Evolutionary conservation across 805 yeast species (phyloP), one percentile per base, ranked within the genome.

Genomic region (Candida sphagnicola): DNA sequence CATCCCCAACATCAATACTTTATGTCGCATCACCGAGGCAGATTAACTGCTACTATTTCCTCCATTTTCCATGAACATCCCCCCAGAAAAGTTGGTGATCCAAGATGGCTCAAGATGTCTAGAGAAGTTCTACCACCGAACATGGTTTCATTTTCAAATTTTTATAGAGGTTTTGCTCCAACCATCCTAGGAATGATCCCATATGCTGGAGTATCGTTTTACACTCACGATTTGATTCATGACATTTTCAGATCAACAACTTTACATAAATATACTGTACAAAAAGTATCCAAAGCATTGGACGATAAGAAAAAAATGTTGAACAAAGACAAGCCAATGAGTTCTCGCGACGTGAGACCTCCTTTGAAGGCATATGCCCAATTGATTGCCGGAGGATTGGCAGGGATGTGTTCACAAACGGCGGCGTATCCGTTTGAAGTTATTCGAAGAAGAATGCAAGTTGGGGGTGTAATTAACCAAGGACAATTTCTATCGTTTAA

Each of bases 341-440:
- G 50, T 45, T 52, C 67, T 16, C 49, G 67, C 43, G 75, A 71
- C 44, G 54, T 67, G 18, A 65, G 91, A 42, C 63, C 67, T 14
- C 97, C 96, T 1, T 70, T 93, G 38, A 75, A 71, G 46, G 85
- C 88, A 1, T 87, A 95, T 88, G 98, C 98, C 2, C 97, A 93
- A 65, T 70, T 93, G 34, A 54, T 78, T 3, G 96, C 98, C 4
- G 99, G 99, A 40, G 99, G 98, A 1, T 51, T 85, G n/a, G 95
- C 97, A 1, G 99, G 99, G 10, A 77, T 91, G 82, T 73, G 80
- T 26, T 87, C 98, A 2, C 99, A 93, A 61, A 88, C 97, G 1
- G 95, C 98, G 0, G 91, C 96, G 4, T 93, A 93, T 56, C 99
- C 99, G 2, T 84, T 93, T 49, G 99, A 93, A 63, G 96, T 93